Evolutionary conservation across 1,284 basidiomycete genomes (phyloP).

Genomic region (Leccinum subrobustum): DNA sequence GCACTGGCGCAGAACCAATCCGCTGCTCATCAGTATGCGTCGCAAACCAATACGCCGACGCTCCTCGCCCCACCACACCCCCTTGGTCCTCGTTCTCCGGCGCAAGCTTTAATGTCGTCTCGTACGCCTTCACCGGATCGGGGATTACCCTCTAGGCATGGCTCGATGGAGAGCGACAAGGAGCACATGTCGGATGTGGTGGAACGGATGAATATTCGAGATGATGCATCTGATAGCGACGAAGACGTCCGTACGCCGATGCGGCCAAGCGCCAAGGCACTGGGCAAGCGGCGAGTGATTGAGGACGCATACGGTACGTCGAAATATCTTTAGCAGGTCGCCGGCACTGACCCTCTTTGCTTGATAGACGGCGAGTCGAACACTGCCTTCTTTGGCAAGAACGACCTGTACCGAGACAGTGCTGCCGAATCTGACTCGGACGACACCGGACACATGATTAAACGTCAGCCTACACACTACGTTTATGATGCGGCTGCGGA

Average conservation of each 20-base stretch:
- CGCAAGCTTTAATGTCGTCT: conserved; percentile 43
- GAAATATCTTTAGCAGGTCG: too few species aligned
- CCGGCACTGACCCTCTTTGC: background rate
- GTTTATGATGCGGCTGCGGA: conserved; percentile 83
- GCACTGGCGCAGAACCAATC: conserved; percentile 18
- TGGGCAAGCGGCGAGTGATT: conserved; percentile 61
- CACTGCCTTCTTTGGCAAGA: conserved; percentile 42
- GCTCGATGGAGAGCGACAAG: conserved; percentile 27
- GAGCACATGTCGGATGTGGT: conserved; percentile 20
- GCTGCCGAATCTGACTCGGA: conserved; percentile 41
- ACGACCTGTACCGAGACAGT: conserved; percentile 29
- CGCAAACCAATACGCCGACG: conserved; percentile 26
- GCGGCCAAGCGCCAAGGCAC: conserved; percentile 71
- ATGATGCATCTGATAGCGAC: conserved; percentile 29
- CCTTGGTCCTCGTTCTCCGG: conserved; percentile 67
- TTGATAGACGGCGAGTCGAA: conserved; percentile 40
- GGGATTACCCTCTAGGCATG: conserved; percentile 18
- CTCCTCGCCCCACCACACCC: conserved; percentile 63
- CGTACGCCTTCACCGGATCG: conserved; percentile 53
- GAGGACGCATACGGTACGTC: conserved; percentile 31
- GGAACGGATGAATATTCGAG: conserved; percentile 33
- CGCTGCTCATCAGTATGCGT: conserved; percentile 23
- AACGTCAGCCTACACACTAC: conserved; percentile 57
- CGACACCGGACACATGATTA: conserved; percentile 30
- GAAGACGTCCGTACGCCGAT: conserved; percentile 37